These are phyloP conservation scores for Penicillium simplicissimum DNA, from an alignment of 495 filamentous ascomycete species.

Conservation along the genomic window DNA sequence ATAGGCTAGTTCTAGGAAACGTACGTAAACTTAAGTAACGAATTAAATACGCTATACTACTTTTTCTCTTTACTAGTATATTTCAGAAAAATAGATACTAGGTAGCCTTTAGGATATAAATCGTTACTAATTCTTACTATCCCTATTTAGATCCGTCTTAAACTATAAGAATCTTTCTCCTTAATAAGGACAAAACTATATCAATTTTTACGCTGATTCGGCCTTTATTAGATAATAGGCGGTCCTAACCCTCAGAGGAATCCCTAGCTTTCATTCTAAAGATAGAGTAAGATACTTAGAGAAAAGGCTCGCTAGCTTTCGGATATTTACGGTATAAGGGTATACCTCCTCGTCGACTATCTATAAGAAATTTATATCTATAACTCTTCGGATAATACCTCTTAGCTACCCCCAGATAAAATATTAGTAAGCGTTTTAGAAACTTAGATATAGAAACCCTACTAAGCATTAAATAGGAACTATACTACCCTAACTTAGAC, in stretches of 20 bases:
- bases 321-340: background rate
- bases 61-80: background rate
- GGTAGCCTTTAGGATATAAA: background rate
- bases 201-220: background rate
- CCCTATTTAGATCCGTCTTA: background rate
- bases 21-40: background rate
- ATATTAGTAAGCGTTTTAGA: background rate
- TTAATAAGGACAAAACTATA: background rate
- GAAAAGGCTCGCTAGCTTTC: background rate
- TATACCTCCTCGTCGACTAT: background rate
- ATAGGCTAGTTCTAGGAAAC: background rate
- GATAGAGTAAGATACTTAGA: background rate
- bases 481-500: background rate
- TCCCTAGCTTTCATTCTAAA: background rate
- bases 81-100: background rate
- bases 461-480: background rate
- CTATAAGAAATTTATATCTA: background rate
- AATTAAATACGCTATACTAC: background rate
- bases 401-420: background rate
- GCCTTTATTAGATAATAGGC: background rate
- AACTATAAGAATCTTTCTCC: background rate
- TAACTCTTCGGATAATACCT: background rate
- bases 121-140: background rate
- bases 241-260: background rate
- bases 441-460: background rate